These are phyloP conservation scores for Fusarium irregulare DNA, from an alignment of 2,329 filamentous ascomycete genomes.

Conservation along the genomic window DNA sequence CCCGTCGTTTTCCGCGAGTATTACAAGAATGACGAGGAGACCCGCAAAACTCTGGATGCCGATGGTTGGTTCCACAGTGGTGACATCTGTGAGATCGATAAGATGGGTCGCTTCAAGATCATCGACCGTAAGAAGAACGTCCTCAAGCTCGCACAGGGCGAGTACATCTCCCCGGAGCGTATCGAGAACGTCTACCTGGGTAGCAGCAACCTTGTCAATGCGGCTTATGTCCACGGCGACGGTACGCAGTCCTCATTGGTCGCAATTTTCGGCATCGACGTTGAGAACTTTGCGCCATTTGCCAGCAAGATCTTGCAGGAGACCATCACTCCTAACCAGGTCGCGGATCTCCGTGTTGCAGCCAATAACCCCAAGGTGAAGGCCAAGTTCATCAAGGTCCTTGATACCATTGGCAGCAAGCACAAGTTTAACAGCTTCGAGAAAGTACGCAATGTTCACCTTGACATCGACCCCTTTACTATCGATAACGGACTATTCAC, in stretches of 20 bases:
- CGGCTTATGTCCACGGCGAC: conserved; percentile 93
- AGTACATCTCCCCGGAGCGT: conserved; percentile 97
- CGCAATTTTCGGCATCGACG: conserved; percentile 87
- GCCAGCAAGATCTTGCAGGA: conserved; percentile 80
- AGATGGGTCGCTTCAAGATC: conserved; percentile 87
- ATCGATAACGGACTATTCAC: conserved; percentile 92
- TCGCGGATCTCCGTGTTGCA: conserved; percentile 73
- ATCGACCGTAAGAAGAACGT: conserved; percentile 99
- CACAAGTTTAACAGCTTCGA: conserved; percentile 95
- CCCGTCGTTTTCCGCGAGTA: conserved; percentile 87
- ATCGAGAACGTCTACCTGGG: conserved; percentile 95
- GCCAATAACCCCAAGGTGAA: conserved; percentile 76
- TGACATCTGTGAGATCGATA: conserved; percentile 88
- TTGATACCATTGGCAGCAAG: conserved; percentile 82
- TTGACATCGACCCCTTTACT: conserved; percentile 90
- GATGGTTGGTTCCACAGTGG: conserved; percentile 99
- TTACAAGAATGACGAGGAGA: conserved; percentile 91
- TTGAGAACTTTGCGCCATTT: conserved; percentile 83
- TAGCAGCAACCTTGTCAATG: conserved; percentile 79
- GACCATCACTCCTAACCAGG: conserved; percentile 71
- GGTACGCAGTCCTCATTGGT: conserved; percentile 84
- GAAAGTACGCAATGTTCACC: conserved; percentile 76
- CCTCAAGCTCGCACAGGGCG: conserved; percentile 96
- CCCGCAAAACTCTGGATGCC: conserved; percentile 79
- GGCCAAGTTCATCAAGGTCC: conserved; percentile 78